A percentile compares a stretch with the other conserved stretches of the same genome.
These are phyloP conservation scores for Tetrahymena borealis DNA, from an alignment of 73 alveolate genomes.

Conservation along the genomic window DNA sequence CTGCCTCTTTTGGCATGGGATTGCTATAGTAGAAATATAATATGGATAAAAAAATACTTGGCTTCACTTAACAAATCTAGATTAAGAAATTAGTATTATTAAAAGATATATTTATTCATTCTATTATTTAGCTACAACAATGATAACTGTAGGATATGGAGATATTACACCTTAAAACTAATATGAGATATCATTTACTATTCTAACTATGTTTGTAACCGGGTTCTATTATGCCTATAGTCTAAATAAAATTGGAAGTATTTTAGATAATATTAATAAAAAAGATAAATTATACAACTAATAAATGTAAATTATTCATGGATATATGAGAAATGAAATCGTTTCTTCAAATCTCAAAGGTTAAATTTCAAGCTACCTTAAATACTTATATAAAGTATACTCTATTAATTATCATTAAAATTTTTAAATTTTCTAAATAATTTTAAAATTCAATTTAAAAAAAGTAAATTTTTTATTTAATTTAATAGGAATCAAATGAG, in stretches of 20 bases:
- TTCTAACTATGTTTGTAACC: conserved; percentile 64
- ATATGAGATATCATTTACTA: conserved; percentile 58
- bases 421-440: too few relatives aligned
- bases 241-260: conserved; percentile 27
- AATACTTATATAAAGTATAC: not conserved
- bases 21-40: not conserved
- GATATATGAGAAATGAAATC: not conserved
- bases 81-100: not conserved
- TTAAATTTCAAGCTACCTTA: not conserved
- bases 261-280: conserved; percentile 11
- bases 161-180: conserved; percentile 65
- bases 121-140: conserved; percentile 70
- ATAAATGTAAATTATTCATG: not conserved
- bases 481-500: too few relatives aligned
- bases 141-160: conserved; percentile 88
- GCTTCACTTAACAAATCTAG: not conserved
- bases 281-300: not conserved
- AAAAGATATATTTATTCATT: conserved; percentile 25
- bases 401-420: too few relatives aligned
- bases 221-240: conserved; percentile 29
- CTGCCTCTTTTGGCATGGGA: not conserved
- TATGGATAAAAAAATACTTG: not conserved
- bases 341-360: not conserved
- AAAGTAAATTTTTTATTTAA: too few relatives aligned
- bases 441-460: too few relatives aligned